A percentile compares a stretch with the other conserved stretches of the same genome.
Conservation (phyloP, 1,139 yeast genomes). For the Suzukiozyma palmioleophila region DNA sequence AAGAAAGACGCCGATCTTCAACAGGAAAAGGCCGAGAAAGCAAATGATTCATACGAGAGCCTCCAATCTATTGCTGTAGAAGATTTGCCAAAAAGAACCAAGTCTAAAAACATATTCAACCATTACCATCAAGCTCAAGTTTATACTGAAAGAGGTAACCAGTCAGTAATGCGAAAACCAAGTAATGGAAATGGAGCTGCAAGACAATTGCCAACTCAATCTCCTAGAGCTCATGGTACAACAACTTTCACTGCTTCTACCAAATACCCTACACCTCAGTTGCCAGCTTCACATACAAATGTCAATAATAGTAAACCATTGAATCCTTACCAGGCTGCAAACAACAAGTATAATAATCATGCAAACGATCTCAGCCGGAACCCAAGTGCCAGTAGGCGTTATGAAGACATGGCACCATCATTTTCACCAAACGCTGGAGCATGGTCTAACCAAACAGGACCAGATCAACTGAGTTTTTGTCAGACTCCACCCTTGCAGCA, state of each 20-base stretch:
- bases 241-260: background rate
- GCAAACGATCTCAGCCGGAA: too few relatives aligned
- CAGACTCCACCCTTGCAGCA: too few relatives aligned
- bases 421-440: too few relatives aligned
- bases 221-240: background rate
- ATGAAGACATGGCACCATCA: too few relatives aligned
- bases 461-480: too few relatives aligned
- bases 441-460: too few relatives aligned
- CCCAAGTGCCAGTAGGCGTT: too few relatives aligned
- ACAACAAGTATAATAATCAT: background rate
- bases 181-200: background rate
- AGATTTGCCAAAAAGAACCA: conserved; percentile 13
- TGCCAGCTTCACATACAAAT: background rate
- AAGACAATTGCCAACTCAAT: background rate
- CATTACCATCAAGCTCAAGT: conserved; percentile 16
- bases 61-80: conserved; percentile 1
- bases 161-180: background rate
- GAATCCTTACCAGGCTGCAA: background rate
- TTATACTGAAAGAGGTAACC: background rate
- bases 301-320: background rate
- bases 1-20: conserved; percentile 8
- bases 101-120: conserved; percentile 17
- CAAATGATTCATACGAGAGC: conserved; percentile 4
- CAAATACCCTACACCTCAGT: conserved; percentile 1
- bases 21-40: conserved; percentile 2